Conservation (phyloP, 2,329 filamentous ascomycete species). For the Corinectria fuckeliana region DNA sequence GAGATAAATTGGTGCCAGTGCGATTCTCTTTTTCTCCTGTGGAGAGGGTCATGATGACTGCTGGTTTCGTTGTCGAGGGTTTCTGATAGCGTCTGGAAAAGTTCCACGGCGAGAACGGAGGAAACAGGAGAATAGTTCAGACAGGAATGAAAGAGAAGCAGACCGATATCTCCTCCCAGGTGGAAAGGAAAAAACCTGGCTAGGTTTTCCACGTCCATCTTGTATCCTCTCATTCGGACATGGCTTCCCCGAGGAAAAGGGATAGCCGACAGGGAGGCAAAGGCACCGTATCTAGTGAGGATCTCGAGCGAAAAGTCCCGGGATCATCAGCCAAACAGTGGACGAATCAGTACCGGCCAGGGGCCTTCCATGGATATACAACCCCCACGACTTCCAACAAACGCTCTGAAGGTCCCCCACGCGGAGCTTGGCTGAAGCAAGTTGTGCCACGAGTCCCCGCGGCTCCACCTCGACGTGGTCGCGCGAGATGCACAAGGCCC, state of each 20-base stretch:
- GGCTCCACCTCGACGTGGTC: constrained; percentile 14
- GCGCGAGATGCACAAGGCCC: constrained; percentile 17
- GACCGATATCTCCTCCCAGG: not conserved
- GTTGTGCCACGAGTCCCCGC: constrained; percentile 13
- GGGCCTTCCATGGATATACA: not conserved
- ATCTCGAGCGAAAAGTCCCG: constrained; percentile 2
- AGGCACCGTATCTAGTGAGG: not conserved
- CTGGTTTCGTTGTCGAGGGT: not conserved
- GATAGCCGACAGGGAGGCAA: not conserved
- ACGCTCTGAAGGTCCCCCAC: constrained; percentile 12
- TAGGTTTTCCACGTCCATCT: not conserved
- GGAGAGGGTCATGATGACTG: constrained; percentile 15
- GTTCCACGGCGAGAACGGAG: not conserved
- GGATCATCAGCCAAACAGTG: not conserved
- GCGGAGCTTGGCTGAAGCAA: constrained; percentile 1
- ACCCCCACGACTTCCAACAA: constrained; percentile 20
- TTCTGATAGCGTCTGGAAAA: not conserved
- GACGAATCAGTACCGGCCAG: not conserved
- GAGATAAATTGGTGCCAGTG: not conserved
- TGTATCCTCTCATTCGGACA: constrained; percentile 1
- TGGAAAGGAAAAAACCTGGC: not conserved
- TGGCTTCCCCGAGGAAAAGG: not conserved
- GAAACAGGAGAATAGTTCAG: not conserved
- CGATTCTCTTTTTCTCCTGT: constrained; percentile 5
- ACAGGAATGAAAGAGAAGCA: not conserved